These are phyloP conservation scores for Puccinia coronata DNA, from an alignment of 1,284 basidiomycete genomes.

Conservation along the genomic window DNA sequence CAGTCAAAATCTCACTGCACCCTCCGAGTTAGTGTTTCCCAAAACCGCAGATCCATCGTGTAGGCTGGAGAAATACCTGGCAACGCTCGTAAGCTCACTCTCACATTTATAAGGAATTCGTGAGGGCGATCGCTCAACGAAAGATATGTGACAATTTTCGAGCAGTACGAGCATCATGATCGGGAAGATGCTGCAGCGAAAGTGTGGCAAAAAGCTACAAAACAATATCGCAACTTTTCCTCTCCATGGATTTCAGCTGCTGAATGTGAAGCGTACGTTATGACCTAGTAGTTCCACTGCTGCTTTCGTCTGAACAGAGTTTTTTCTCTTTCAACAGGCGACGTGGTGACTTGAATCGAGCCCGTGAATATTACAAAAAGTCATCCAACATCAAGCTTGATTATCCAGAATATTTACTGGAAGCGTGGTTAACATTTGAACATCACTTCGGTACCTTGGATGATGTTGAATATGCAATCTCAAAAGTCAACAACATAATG, in stretches of 20 bases:
- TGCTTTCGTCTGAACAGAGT: background rate
- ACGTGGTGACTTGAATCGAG: constrained; percentile 40
- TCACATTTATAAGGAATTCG: background rate
- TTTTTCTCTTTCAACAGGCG: constrained; percentile 13
- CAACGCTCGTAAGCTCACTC: constrained; percentile 19
- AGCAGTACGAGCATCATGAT: constrained; percentile 40
- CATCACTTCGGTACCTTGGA: constrained; percentile 48
- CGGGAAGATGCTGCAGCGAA: constrained; percentile 41
- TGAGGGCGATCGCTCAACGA: background rate
- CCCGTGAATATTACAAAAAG: constrained; percentile 50
- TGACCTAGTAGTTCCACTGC: background rate
- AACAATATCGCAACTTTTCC: constrained; percentile 42
- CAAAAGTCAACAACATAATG: constrained; percentile 46
- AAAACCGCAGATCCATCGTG: constrained; percentile 47
- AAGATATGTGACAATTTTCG: background rate
- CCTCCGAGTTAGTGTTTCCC: background rate
- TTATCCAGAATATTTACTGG: constrained; percentile 49
- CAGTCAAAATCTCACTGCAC: background rate
- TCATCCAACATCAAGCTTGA: constrained; percentile 47
- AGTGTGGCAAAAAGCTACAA: constrained; percentile 49
- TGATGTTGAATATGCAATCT: constrained; percentile 39
- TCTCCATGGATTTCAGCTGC: constrained; percentile 44
- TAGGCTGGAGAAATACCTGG: constrained; percentile 43
- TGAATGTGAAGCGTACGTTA: constrained; percentile 46
- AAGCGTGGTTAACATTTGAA: constrained; percentile 49